These are phyloP conservation scores for Xylaria polymorpha DNA, from an alignment of 2,329 filamentous ascomycete species.

Conservation along the genomic window DNA sequence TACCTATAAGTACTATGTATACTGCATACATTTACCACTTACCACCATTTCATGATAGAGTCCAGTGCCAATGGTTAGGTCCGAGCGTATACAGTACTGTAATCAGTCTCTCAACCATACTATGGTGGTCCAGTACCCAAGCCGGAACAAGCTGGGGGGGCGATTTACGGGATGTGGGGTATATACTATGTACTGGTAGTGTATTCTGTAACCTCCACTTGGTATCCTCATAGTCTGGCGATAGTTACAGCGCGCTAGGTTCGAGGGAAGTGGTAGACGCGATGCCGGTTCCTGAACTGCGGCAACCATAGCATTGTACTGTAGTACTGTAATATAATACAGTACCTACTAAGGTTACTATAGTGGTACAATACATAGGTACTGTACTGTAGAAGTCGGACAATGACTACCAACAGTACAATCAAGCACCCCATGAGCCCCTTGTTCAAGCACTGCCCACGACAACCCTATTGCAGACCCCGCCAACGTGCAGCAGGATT, in stretches of 20 bases:
- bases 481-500: slow-evolving; percentile 31
- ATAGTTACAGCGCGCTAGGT: not conserved
- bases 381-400: too few species aligned
- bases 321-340: too few species aligned
- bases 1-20: not conserved
- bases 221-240: not conserved
- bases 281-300: slow-evolving; percentile 5
- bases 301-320: not conserved
- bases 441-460: not conserved
- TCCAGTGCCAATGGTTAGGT: not conserved
- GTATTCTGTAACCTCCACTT: slow-evolving; percentile 2
- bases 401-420: slow-evolving; percentile 3
- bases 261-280: not conserved
- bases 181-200: too few species aligned
- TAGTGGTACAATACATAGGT: too few species aligned
- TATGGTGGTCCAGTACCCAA: not conserved
- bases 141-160: too few species aligned
- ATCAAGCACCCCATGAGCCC: not conserved
- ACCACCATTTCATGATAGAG: not conserved
- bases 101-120: not conserved
- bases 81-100: not conserved
- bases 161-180: not conserved
- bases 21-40: not conserved
- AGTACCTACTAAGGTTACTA: too few species aligned
- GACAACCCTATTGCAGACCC: slow-evolving; percentile 16